Evolutionary conservation across 2,329 filamentous ascomycete genomes (phyloP).

Genomic region (Alternaria conjuncta): DNA sequence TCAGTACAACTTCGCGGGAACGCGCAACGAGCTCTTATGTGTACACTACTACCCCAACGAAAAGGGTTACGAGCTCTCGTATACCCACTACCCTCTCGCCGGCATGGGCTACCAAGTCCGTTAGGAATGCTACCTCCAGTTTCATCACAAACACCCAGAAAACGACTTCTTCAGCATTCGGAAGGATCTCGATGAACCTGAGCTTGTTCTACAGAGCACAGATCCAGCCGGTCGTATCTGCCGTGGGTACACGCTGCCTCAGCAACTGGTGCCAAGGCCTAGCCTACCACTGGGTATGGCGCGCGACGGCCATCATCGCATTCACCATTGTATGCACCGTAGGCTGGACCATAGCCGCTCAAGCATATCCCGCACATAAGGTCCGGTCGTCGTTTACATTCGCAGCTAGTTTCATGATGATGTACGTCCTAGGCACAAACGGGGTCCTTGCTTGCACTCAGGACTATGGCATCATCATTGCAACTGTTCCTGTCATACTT

Average conservation of each 20-base stretch:
- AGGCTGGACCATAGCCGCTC: not conserved
- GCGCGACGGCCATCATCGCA: not conserved
- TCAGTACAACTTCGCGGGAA: not conserved
- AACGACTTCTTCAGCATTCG: too few relatives aligned
- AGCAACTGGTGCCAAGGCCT: not conserved
- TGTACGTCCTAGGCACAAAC: not conserved
- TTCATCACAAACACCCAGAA: not conserved
- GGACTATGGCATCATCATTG: not conserved
- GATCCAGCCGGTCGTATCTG: not conserved
- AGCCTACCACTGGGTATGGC: not conserved
- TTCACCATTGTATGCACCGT: not conserved
- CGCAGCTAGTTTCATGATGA: not conserved
- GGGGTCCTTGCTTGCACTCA: not conserved
- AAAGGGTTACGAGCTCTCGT: not conserved
- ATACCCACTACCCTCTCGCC: too few relatives aligned
- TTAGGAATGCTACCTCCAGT: not conserved
- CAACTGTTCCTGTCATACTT: not conserved
- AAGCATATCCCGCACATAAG: not conserved
- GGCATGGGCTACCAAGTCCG: not conserved
- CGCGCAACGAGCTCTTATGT: not conserved
- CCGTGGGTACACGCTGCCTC: not conserved
- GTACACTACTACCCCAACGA: not conserved
- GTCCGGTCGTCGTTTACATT: not conserved
- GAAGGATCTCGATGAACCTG: not conserved
- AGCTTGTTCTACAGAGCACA: not conserved